phyloP scores from a whole-genome alignment of 2,329 filamentous ascomycete species.

The Septoria petroselini region DNA sequence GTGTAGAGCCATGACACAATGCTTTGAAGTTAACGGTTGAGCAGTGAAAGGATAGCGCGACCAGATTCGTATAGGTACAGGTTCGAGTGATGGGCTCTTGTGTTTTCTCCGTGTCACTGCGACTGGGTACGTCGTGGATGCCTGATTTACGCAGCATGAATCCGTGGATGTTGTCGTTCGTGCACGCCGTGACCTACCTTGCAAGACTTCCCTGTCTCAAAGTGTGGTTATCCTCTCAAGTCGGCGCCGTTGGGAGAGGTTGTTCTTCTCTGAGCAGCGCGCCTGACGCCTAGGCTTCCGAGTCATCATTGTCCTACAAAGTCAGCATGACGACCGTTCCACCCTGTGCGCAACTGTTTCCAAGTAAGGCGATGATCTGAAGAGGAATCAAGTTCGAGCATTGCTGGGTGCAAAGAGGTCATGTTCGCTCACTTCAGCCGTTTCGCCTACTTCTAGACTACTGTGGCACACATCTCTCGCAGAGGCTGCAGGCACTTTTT shows the following conservation, averaged over 20 bases:
- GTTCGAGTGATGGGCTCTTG: no score
- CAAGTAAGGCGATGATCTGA: background rate
- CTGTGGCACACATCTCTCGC: constrained; percentile 8
- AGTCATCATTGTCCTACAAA: background rate
- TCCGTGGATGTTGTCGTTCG: no score
- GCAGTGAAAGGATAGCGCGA: constrained; percentile 26
- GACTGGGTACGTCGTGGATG: no score
- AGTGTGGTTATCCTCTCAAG: no score
- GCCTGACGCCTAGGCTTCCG: no score
- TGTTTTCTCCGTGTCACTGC: no score
- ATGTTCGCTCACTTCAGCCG: constrained; percentile 19
- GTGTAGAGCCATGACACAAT: constrained; percentile 58
- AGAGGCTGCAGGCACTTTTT: constrained; percentile 11
- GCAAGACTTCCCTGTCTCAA: no score
- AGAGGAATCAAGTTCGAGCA: background rate
- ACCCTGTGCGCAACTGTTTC: background rate
- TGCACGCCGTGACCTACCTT: no score
- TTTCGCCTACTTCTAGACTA: constrained; percentile 19
- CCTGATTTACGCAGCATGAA: no score
- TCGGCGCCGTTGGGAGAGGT: no score
- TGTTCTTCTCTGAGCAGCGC: no score
- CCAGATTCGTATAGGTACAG: constrained; percentile 18
- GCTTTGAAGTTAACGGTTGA: constrained; percentile 57
- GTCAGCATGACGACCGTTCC: background rate
- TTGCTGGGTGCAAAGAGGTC: constrained; percentile 14